Evolutionary conservation across 805 yeast species (phyloP).

Genomic region (Wickerhamiella hasegawae): DNA sequence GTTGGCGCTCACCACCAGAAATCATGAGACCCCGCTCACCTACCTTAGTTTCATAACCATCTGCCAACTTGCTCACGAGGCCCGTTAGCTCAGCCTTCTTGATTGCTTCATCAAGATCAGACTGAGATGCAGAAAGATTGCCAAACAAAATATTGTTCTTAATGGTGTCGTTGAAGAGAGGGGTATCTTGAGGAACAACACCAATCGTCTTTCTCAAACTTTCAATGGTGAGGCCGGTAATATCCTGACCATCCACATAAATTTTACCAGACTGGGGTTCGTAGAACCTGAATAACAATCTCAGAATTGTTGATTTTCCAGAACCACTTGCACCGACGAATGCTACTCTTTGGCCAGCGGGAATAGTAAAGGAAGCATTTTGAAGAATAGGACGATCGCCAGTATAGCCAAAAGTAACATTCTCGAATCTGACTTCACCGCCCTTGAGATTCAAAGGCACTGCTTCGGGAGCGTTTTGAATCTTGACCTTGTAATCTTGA

Average conservation of each 20-base stretch:
- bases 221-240: slow-evolving; percentile 56
- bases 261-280: slow-evolving; percentile 70
- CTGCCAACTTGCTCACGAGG: slow-evolving; percentile 57
- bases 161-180: slow-evolving; percentile 81
- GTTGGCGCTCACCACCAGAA: slow-evolving; percentile 97
- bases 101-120: slow-evolving; percentile 50
- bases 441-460: slow-evolving; percentile 43
- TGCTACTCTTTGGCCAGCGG: slow-evolving; percentile 84
- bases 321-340: slow-evolving; percentile 94
- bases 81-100: slow-evolving; percentile 50
- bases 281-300: slow-evolving; percentile 76
- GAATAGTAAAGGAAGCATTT: slow-evolving; percentile 70
- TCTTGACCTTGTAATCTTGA: slow-evolving; percentile 55
- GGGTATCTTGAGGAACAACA: slow-evolving; percentile 96
- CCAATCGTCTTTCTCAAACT: slow-evolving; percentile 63
- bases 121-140: slow-evolving; percentile 51
- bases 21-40: slow-evolving; percentile 98
- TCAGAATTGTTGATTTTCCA: slow-evolving; percentile 81
- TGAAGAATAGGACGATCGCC: slow-evolving; percentile 72
- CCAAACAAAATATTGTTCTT: slow-evolving; percentile 83
- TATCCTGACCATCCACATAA: slow-evolving; percentile 77
- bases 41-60: slow-evolving; percentile 71
- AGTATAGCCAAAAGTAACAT: slow-evolving; percentile 84
- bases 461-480: slow-evolving; percentile 48
- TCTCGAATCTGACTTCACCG: slow-evolving; percentile 75